Conservation (phyloP, 176 grass and related monocot genomes). For the Aegilops sharonensis region DNA sequence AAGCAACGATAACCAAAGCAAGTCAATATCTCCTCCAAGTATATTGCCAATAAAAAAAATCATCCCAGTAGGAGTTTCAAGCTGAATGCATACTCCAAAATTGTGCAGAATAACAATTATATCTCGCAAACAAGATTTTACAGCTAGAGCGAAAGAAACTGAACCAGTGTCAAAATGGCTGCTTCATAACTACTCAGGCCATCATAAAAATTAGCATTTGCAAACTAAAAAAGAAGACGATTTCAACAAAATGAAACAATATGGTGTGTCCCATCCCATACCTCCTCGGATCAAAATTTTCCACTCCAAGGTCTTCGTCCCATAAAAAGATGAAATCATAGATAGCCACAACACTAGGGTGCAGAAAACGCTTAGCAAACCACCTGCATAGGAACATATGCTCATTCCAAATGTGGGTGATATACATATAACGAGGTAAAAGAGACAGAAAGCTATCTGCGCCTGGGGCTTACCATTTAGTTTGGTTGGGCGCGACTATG, state of each 20-base stretch:
- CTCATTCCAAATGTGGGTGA: background rate
- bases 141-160: background rate
- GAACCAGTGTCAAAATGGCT: background rate
- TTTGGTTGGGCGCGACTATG: conserved; percentile 85
- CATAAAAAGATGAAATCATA: conserved; percentile 93
- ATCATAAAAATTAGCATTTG: background rate
- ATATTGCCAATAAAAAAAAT: background rate
- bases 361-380: conserved; percentile 97
- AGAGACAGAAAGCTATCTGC: background rate
- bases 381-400: conserved; percentile 52
- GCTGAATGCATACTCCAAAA: background rate
- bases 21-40: background rate
- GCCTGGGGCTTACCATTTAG: conserved; percentile 64
- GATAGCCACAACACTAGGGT: conserved; percentile 75
- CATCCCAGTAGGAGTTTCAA: background rate
- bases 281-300: conserved; percentile 84
- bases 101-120: background rate
- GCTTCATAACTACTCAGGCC: background rate
- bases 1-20: background rate
- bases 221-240: background rate
- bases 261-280: background rate
- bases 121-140: background rate
- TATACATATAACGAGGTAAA: too few relatives aligned
- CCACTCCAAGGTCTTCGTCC: conserved; percentile 99
- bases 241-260: background rate